A percentile compares a stretch with the other conserved stretches of the same genome.
phyloP scores from a whole-genome alignment of 257 asterid genomes.

The Capsicum rhomboideum region DNA sequence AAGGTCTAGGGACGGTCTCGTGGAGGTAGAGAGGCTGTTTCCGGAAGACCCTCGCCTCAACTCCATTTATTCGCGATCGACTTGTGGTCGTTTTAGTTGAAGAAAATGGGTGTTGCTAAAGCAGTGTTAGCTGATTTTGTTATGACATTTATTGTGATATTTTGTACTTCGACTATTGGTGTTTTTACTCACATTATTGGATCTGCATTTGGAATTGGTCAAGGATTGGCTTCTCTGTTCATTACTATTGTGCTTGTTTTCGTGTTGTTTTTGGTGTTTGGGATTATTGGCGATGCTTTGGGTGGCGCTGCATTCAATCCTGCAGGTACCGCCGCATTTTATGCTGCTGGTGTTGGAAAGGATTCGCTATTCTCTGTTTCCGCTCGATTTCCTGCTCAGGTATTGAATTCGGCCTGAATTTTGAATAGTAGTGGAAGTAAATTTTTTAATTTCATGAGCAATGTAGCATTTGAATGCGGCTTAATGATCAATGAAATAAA shows the following conservation, averaged over 20 bases:
- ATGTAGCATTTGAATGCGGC: background rate
- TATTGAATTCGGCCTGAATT: background rate
- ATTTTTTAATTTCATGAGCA: background rate
- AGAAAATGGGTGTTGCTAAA: conserved; percentile 22
- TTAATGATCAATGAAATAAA: background rate
- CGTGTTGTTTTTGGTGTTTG: conserved; percentile 42
- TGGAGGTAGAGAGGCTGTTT: no score
- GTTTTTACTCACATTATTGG: conserved; percentile 36
- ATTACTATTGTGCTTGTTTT: conserved; percentile 52
- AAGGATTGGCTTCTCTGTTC: conserved; percentile 31
- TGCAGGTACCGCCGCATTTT: conserved; percentile 71
- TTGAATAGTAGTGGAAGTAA: background rate
- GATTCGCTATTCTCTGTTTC: conserved; percentile 60
- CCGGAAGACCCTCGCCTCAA: no score
- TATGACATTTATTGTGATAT: conserved; percentile 31
- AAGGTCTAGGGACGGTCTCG: no score
- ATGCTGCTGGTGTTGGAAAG: conserved; percentile 60
- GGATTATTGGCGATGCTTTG: conserved; percentile 48
- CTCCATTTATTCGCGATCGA: background rate
- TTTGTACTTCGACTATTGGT: conserved; percentile 32
- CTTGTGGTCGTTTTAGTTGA: background rate
- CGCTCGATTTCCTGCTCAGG: conserved; percentile 55
- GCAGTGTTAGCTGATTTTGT: conserved; percentile 25
- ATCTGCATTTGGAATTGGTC: conserved; percentile 37
- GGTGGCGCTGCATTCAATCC: conserved; percentile 92